Evolutionary conservation across 2,329 filamentous ascomycete species (phyloP), one percentile per base, ranked within the genome.

Genomic region (Aspergillus eucalypticola): DNA sequence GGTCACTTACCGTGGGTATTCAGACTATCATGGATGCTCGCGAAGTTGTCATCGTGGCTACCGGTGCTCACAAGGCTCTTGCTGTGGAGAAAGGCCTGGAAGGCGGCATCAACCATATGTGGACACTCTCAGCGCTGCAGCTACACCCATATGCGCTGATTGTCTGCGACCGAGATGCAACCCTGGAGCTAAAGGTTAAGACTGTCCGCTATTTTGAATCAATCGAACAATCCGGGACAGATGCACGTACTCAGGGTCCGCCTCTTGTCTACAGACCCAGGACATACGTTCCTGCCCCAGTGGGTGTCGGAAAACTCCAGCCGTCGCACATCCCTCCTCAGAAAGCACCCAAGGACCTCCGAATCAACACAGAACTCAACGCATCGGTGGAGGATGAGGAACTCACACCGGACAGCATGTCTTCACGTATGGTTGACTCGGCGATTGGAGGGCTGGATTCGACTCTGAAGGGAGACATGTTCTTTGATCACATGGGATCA

Each of bases 91-190:
- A 87, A 69, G 92, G 90, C 67, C 86, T 96, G 64, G 91, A 96
- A 75, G 88, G 89, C 59, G 89, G 89, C 29, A 85, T 96, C 62
- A 94, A 92, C 75, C 91, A 95, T 78, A 94, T 94, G 90, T 96
- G 91, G 91, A 94, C 91, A 1, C 83, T 95, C 6, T 94, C 90
- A 8, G 87, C 86, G 57, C 81, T 96, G 44, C 91, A 96, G 74
- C 79, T 94, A 64, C 91, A 95, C 74, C 88, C 87, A 3, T 89
- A 93, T 69, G 88, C 91, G 56, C 87, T 95, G 82, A 87, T 95
- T 66, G 90, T 94, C 8, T 90, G 90, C 49, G 91, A 96, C 69
- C 90, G 94, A 69, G 90, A 94, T 71, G 88, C 88, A 15, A 91
- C 88, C 1, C 78, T 89, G 13, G 88, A 90, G 73, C 79, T 91